Conservation (phyloP, 1,139 yeast genomes). For the Saccharomyces hybrid region DNA sequence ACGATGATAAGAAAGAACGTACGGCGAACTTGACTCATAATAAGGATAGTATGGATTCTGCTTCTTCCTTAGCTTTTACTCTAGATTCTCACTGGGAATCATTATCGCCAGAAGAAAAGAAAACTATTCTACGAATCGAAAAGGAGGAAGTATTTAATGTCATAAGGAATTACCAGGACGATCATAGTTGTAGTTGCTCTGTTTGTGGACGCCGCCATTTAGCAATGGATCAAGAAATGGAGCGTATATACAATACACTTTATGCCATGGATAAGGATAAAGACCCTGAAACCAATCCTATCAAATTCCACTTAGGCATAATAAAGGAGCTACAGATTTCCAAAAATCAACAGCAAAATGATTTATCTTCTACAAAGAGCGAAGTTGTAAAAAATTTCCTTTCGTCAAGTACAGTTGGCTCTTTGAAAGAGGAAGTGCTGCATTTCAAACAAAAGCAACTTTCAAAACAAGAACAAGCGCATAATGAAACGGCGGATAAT, state of each 20-base stretch:
- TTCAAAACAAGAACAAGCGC: constrained; percentile 18
- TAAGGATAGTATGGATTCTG: constrained; percentile 37
- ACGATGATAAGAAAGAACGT: constrained; percentile 5
- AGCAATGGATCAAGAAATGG: constrained; percentile 74
- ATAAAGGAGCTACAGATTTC: constrained; percentile 31
- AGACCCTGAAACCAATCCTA: constrained; percentile 30
- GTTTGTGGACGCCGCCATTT: constrained; percentile 72
- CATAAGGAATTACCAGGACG: constrained; percentile 50
- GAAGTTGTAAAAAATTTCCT: constrained; percentile 23
- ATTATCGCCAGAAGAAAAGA: constrained; percentile 52
- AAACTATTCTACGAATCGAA: constrained; percentile 57
- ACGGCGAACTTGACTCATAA: constrained; percentile 50
- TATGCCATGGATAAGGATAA: constrained; percentile 28
- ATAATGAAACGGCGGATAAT: constrained; percentile 1
- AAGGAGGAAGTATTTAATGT: constrained; percentile 61
- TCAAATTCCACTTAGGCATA: constrained; percentile 31
- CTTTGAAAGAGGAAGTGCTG: constrained; percentile 28
- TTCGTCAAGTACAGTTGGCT: constrained; percentile 21
- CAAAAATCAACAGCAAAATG: constrained; percentile 12
- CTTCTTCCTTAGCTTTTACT: constrained; percentile 16
- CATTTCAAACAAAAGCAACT: constrained; percentile 25
- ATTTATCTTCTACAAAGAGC: constrained; percentile 2
- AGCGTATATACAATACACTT: constrained; percentile 56
- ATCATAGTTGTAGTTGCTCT: constrained; percentile 57
- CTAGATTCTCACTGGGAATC: constrained; percentile 54